Evolutionary conservation across 768 basidiomycete genomes (phyloP).

Genomic region (Lyophyllum semitale): DNA sequence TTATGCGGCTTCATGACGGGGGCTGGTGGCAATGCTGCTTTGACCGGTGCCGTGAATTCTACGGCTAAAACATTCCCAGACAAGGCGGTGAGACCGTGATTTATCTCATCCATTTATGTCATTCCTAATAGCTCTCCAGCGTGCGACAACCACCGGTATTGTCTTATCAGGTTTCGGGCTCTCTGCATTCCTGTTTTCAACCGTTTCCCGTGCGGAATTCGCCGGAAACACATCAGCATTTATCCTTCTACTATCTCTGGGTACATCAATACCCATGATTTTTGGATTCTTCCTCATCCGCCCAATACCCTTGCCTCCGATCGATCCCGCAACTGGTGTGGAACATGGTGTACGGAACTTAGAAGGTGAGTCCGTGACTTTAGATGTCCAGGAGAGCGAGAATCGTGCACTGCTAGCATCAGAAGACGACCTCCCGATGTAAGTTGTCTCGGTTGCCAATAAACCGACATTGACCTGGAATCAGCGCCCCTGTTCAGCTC

Average conservation of each 20-base stretch:
- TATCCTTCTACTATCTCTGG: conserved; percentile 72
- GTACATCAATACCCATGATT: conserved; percentile 79
- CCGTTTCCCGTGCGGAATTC: conserved; percentile 68
- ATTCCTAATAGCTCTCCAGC: conserved; percentile 36
- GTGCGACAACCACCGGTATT: conserved; percentile 74
- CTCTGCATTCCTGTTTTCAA: conserved; percentile 88
- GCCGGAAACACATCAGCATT: conserved; percentile 81
- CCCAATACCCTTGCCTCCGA: conserved; percentile 60
- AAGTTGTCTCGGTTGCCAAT: background rate
- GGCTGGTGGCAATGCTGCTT: conserved; percentile 71
- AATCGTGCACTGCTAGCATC: conserved; percentile 2
- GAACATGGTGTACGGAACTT: conserved; percentile 20
- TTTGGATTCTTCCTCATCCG: conserved; percentile 74
- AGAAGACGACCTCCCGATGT: conserved; percentile 3
- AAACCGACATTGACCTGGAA: background rate
- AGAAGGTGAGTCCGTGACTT: conserved; percentile 8
- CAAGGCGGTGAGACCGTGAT: conserved; percentile 47
- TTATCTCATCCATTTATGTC: background rate
- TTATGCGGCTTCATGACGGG: conserved; percentile 75
- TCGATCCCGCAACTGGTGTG: conserved; percentile 25
- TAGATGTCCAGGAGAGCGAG: conserved; percentile 9
- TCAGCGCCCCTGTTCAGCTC: conserved; percentile 1
- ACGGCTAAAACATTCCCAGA: conserved; percentile 85
- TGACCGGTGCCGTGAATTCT: conserved; percentile 72
- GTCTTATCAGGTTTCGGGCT: conserved; percentile 89